Evolutionary conservation across 495 filamentous ascomycete genomes (phyloP), one percentile per base, ranked within the genome.

Genomic region (Astrothelium macrocarpum): DNA sequence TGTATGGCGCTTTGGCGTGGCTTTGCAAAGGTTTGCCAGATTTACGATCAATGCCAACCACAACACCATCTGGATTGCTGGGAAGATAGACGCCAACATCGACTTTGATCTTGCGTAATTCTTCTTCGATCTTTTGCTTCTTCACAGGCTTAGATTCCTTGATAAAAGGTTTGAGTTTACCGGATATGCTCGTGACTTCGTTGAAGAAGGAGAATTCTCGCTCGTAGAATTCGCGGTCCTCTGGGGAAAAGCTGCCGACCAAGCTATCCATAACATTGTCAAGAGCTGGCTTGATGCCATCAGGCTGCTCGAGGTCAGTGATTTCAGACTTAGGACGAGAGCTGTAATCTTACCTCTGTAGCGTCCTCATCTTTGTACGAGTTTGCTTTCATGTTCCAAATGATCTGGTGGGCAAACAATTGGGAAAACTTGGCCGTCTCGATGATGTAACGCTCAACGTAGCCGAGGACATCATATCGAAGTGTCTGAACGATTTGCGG

Each of bases 351-450:
- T 81, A 94, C 90, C 68, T 95, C 84, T 68, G 86, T 82, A 59
- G 87, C 90, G 65, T 97, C 91, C 67, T 99, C 92, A 69, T 99
- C 95, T 74, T 96, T 97, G 77, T 90, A 99, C 1, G 91, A 86
- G 72, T 99, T 99, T 25, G 95, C 95, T 71, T 95, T 97, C 87
- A 99, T 99, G 72, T 97, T 99, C 95, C 95, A 99, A 66, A 99
- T 97, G 65, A 99, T 97, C 65, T 99, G 95, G 74, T 99, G 95
- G 7, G 95, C 91, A 73, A 99, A 99, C 1, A 97, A 78, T 72
- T 97, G 95, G 28, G 93, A 97, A 70, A 94, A 90, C 68, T 93
- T 92, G 1, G 90, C 92, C 2, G 95, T 95, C 77, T 99, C 94
- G 26, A 96, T 80, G 32, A 97, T 97, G 67, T 97, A 97, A 65